phyloP scores from a whole-genome alignment of 2,329 filamentous ascomycete genomes.

The Talaromyces sp. region DNA sequence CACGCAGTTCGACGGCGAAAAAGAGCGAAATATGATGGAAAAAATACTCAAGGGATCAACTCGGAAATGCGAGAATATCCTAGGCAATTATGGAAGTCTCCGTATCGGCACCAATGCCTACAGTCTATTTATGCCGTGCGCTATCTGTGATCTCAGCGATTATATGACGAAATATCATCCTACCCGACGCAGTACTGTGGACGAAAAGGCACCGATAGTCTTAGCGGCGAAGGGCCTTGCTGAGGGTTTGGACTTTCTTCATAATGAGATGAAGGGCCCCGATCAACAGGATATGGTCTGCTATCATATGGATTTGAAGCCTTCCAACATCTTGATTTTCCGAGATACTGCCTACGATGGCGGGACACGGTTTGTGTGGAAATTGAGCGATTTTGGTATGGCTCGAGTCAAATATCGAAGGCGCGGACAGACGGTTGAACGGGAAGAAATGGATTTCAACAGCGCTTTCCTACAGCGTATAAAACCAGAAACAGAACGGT shows the following conservation, averaged over 20 bases:
- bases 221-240: constrained; percentile 34
- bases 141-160: constrained; percentile 38
- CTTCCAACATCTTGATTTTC: constrained; percentile 38
- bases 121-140: constrained; percentile 45
- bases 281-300: constrained; percentile 35
- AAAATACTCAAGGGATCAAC: constrained; percentile 35
- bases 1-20: constrained; percentile 23
- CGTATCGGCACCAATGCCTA: constrained; percentile 33
- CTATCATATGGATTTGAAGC: constrained; percentile 46
- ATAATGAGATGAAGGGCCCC: constrained; percentile 34
- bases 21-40: constrained; percentile 37
- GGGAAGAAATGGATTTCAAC: constrained; percentile 29
- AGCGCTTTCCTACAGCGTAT: constrained; percentile 29
- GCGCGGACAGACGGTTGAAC: constrained; percentile 24
- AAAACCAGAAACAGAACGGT: constrained; percentile 19
- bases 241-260: constrained; percentile 39
- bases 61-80: constrained; percentile 35
- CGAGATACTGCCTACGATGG: constrained; percentile 20
- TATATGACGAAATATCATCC: constrained; percentile 35
- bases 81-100: constrained; percentile 40
- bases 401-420: constrained; percentile 36
- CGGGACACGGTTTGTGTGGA: constrained; percentile 34
- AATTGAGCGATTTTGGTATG: constrained; percentile 46
- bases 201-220: constrained; percentile 31
- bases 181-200: constrained; percentile 19